Base-by-base conservation (phyloP, 345 rosid species). In the Eucalyptus dawsonii region DNA sequence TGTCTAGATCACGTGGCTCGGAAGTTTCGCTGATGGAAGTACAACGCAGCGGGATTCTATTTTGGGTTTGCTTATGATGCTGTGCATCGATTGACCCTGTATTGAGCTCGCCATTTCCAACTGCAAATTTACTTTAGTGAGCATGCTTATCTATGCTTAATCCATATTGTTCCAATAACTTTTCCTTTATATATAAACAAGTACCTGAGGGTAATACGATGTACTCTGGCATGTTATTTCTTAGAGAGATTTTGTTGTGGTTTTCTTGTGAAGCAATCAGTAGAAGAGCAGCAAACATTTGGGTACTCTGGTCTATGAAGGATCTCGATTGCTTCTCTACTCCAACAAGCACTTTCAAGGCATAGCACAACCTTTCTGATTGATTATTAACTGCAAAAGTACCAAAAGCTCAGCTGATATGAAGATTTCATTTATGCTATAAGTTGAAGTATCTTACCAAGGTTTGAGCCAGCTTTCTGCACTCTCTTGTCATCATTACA, bases 271-370 rank as follows among this genome's bases (percentile, higher is more conserved):
- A 87, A 87, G 92, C 90, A 54, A 93, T 91, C 87, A 89, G 90
- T 87, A 91, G 88, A 87, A 92, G 90, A 45, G 92, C 89, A 29
- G 89, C 90, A 87, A 88, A 90, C 37, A 88, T 27, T 89, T 90
- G 89, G 17, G 93, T 88, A 65, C 72, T 80, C 60, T 90, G 90
- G 90, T 88, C 90, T 44, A 90, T 86, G 53, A 87, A 90, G 45
- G 91, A 90, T 76, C 87, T 56, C 5, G 89, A 80, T 89, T 90
- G 92, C 87, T 89, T 93, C 88, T 93, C 91, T 22, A 88, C 81
- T 86, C 87, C 92, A 60, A 88, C 60, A 14, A 92, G 62, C 62
- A 86, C 87, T 86, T 91, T 90, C 89, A 91, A 87, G 87, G 94
- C 93, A 81, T 86, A 42, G 65, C 94, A 89, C 51, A 91, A 87